Evolutionary conservation across 495 filamentous ascomycete genomes (phyloP).

Genomic region (Podospora australis): DNA sequence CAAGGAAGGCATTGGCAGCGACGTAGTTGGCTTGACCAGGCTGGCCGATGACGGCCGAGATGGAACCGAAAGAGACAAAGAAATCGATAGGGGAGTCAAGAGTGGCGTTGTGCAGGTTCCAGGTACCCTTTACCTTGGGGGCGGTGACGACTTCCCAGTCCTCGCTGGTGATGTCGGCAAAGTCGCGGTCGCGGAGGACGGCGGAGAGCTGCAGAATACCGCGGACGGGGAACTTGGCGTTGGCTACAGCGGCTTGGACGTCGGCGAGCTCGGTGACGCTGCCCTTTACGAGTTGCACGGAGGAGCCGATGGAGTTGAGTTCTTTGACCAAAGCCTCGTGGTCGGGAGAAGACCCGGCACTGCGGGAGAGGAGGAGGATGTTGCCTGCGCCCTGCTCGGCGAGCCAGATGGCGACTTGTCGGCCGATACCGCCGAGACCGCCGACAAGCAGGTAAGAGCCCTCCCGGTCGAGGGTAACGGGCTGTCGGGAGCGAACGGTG

Average conservation of each 20-base stretch:
- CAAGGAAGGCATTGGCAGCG: conserved; percentile 51
- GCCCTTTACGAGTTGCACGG: conserved; percentile 22
- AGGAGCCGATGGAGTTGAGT: conserved; percentile 18
- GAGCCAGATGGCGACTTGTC: conserved; percentile 29
- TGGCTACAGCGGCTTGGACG: conserved; percentile 14
- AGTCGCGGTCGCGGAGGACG: conserved; percentile 32
- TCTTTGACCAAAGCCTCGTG: conserved; percentile 2
- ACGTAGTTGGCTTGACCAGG: conserved; percentile 50
- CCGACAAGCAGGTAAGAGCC: conserved; percentile 39
- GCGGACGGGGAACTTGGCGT: conserved; percentile 5
- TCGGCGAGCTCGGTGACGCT: conserved; percentile 25
- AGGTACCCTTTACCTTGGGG: conserved; percentile 2
- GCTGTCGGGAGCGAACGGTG: no score
- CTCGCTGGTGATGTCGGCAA: conserved; percentile 30
- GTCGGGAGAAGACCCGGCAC: neutral
- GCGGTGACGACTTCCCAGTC: conserved; percentile 8
- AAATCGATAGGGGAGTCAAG: conserved; percentile 40
- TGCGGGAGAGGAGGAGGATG: conserved; percentile 17
- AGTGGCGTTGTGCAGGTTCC: conserved; percentile 3
- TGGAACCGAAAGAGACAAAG: conserved; percentile 43
- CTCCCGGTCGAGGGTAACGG: no score
- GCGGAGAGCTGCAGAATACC: conserved; percentile 46
- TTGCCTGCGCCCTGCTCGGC: conserved; percentile 32
- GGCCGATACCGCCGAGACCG: conserved; percentile 39
- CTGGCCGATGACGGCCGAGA: conserved; percentile 39